These are phyloP conservation scores for Exutisphaerella laricina DNA, from an alignment of 2,329 filamentous ascomycete genomes.

Conservation along the genomic window DNA sequence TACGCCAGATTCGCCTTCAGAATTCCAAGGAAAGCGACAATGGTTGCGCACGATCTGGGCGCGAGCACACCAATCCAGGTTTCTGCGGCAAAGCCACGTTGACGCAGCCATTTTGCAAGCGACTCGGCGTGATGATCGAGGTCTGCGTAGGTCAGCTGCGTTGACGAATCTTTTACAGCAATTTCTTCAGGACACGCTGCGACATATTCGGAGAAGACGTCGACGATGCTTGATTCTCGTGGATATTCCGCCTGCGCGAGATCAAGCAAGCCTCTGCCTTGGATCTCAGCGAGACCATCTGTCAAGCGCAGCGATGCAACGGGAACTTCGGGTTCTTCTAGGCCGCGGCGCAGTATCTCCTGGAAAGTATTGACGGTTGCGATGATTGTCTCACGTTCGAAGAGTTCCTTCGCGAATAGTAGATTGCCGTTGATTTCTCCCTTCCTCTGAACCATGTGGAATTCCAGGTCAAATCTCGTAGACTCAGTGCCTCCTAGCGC, in stretches of 20 bases:
- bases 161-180: constrained; percentile 6
- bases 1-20: constrained; percentile 8
- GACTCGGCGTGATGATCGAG: constrained; percentile 2
- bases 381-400: constrained; percentile 7
- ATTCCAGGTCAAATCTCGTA: constrained; percentile 11
- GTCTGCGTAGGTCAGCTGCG: constrained; percentile 4
- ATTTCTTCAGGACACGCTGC: neutral
- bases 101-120: constrained; percentile 4
- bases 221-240: constrained; percentile 5
- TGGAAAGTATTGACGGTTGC: constrained; percentile 1
- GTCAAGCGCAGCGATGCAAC: constrained; percentile 1
- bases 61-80: constrained; percentile 4
- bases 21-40: constrained; percentile 6
- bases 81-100: constrained; percentile 4
- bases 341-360: constrained; percentile 4
- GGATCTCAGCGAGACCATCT: constrained; percentile 3
- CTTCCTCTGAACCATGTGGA: constrained; percentile 6
- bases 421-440: constrained; percentile 5
- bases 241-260: constrained; percentile 2
- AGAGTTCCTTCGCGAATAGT: constrained; percentile 8
- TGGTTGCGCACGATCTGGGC: constrained; percentile 2
- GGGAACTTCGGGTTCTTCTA: constrained; percentile 8
- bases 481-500: constrained; percentile 4
- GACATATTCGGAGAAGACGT: constrained; percentile 6
- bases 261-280: neutral